Evolutionary conservation across 805 yeast species (phyloP), one percentile per base, ranked within the genome.

Genomic region (Cyberlindnera suaveolens): DNA sequence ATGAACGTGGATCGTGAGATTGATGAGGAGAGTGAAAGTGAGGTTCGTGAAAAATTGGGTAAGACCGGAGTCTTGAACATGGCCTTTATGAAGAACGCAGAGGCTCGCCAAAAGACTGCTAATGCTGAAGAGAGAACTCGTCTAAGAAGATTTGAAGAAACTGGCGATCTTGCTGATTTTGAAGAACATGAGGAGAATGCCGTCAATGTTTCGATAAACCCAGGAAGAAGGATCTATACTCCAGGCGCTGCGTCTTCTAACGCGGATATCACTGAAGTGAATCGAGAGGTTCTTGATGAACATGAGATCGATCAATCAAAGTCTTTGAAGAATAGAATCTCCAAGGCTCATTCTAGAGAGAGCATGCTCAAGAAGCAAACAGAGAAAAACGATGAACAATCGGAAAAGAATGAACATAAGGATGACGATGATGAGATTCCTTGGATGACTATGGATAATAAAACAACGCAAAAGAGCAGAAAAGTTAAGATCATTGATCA

Each of bases 21-120:
- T 27, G 73, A 70, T 6, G 65, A 73, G n/a, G 73, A 71, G n/a
- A 59, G 62, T 8, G 60, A 59, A 3, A 46, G 45, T 8, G 72
- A 66, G 11, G 54, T 53, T 3, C 61, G 62, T 30, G 63, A 67
- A 29, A 72, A 69, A 36, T 62, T 81, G n/a, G 90, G 93, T 17
- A 91, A 90, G 62, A 66, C 74, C n/a, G 97, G 98, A 43, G 82
- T 91, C 17, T 66, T 91, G 74, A 83, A 80, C 39, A 93, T 93
- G 98, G 95, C 90, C 52, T 91, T 91, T 63, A 91, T 91, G 98
- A 82, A 74, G 51, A 84, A 83, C 47, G 98, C 98, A 1, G 95
- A 83, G 48, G 81, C 80, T 43, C 74, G 81, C 51, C 76, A 78
- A 48, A 74, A 71, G 45, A 71, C 74, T 42, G 78, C 72, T 35